Percentiles rank a stretch among this genome's conserved stretches.
These are phyloP conservation scores for Ustilago loliicola DNA, from an alignment of 1,284 basidiomycete species.

Conservation along the genomic window DNA sequence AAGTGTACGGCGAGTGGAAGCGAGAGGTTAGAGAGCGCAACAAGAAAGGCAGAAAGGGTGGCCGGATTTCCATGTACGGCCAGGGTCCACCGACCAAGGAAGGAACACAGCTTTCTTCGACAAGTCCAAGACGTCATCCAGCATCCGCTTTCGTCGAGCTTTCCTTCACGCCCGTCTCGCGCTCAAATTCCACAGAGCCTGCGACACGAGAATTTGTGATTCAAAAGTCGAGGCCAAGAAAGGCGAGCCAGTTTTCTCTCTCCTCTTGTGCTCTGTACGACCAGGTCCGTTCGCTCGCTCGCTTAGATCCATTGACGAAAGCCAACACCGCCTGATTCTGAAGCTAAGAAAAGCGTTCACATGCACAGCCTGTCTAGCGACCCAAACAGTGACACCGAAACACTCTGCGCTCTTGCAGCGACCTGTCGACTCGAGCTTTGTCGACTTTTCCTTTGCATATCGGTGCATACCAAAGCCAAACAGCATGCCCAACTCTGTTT, in stretches of 20 bases:
- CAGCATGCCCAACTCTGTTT: not conserved
- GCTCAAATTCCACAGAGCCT: slow-evolving; percentile 5
- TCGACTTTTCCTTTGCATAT: slow-evolving; percentile 18
- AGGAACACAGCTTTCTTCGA: not conserved
- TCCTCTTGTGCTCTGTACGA: no score
- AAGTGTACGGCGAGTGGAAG: not conserved
- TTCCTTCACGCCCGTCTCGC: not conserved
- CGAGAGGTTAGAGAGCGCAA: not conserved
- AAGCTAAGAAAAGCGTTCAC: not conserved
- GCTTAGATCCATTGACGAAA: not conserved
- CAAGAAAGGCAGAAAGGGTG: slow-evolving; percentile 5
- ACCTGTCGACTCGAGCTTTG: slow-evolving; percentile 6
- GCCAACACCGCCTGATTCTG: slow-evolving; percentile 2
- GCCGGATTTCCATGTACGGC: slow-evolving; percentile 20
- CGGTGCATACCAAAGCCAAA: not conserved
- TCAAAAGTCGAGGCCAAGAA: slow-evolving; percentile 13
- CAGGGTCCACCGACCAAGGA: slow-evolving; percentile 11
- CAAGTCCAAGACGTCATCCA: slow-evolving; percentile 22
- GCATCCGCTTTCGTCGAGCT: slow-evolving; percentile 2
- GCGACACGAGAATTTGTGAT: slow-evolving; percentile 13
- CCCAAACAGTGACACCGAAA: slow-evolving; percentile 13
- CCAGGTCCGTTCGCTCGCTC: not conserved
- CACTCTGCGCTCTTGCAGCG: not conserved
- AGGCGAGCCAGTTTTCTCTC: not conserved
- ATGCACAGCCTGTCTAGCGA: slow-evolving; percentile 15